phyloP scores from a whole-genome alignment of 495 filamentous ascomycete species.

The Penicillium arizonense region DNA sequence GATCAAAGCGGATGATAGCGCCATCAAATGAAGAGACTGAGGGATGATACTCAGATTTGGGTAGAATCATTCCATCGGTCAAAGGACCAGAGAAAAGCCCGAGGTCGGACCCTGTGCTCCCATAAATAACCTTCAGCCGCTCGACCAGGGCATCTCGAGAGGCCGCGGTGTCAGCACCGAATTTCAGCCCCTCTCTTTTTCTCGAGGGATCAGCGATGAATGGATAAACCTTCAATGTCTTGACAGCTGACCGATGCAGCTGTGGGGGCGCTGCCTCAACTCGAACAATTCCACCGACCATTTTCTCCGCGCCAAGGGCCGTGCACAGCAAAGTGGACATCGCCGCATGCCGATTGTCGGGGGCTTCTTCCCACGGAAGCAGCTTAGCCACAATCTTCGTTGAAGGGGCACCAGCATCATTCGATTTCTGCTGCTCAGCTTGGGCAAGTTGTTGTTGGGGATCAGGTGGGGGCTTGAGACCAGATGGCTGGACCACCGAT shows the following conservation, averaged over 20 bases:
- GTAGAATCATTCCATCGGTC: slow-evolving; percentile 82
- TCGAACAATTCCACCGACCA: slow-evolving; percentile 86
- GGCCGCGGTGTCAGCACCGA: slow-evolving; percentile 81
- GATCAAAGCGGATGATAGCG: slow-evolving; percentile 75
- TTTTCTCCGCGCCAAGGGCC: slow-evolving; percentile 62
- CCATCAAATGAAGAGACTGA: slow-evolving; percentile 52
- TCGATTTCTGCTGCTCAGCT: slow-evolving; percentile 48
- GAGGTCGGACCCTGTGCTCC: slow-evolving; percentile 34
- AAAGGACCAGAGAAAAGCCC: slow-evolving; percentile 80
- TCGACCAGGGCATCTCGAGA: slow-evolving; percentile 66
- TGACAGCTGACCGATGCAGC: slow-evolving; percentile 50
- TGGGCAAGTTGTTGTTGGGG: slow-evolving; percentile 68
- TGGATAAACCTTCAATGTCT: slow-evolving; percentile 71
- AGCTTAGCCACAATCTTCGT: slow-evolving; percentile 74
- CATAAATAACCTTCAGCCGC: slow-evolving; percentile 49
- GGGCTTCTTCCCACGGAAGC: slow-evolving; percentile 79
- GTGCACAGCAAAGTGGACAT: slow-evolving; percentile 75
- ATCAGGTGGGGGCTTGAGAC: slow-evolving; percentile 71
- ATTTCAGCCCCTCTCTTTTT: slow-evolving; percentile 67
- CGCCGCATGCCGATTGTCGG: slow-evolving; percentile 72
- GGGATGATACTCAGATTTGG: slow-evolving; percentile 37
- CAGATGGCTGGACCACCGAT: slow-evolving; percentile 76
- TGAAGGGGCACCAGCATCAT: slow-evolving; percentile 58
- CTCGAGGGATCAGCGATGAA: slow-evolving; percentile 58
- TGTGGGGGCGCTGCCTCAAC: slow-evolving; percentile 71